Base-by-base conservation (phyloP, 768 basidiomycete genomes). In the Grammothele lineata region DNA sequence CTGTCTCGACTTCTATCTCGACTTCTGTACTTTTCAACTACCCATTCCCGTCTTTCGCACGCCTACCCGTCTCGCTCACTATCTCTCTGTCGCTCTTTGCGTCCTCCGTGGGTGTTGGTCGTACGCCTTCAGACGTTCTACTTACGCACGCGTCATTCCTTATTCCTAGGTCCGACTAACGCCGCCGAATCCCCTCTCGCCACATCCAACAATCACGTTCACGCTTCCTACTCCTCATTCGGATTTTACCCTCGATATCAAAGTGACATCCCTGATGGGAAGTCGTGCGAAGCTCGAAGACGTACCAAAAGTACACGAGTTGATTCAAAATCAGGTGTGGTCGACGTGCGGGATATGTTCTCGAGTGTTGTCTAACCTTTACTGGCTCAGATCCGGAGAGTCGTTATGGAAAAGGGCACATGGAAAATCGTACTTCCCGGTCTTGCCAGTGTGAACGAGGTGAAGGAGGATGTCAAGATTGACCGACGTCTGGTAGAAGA, bases 231-330 rank as follows among this genome's bases (percentile, higher is more conserved):
- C 92, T 2, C 57, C 59, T 2, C 55, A 56, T 11, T 54, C 52
- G 12, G 83, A 90, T 58, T 96, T 99, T 59, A 81, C 81, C 14
- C 81, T 99, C 17, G 82, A 87, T 57, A 73, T 99, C 35, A 81
- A 85, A 40, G 93, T 91, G 10, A 91, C 84, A 6, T 97, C 93
- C 22, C 76, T 97, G 4, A 84, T 98, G 72, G 96, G 96, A 17
- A 93, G 90, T 55, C 83, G 95, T 37, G 94, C 96, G n/a, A 96
- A 97, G 67, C 76, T 99, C 1, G 92, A 92, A 50, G 93, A 99
- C 60, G 89, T 99, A 1, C 95, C 96, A 21, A 99, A 99, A 66
- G 72, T 98, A 14, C 94, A 98, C 56, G 94, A 99, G 63, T 75
- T 99, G 41, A 91, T 99, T 41, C 78, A 89, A 53, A 79, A 85